Evolutionary conservation across 331 rosid species (phyloP).

Genomic region (Phaseolus coccineus): DNA sequence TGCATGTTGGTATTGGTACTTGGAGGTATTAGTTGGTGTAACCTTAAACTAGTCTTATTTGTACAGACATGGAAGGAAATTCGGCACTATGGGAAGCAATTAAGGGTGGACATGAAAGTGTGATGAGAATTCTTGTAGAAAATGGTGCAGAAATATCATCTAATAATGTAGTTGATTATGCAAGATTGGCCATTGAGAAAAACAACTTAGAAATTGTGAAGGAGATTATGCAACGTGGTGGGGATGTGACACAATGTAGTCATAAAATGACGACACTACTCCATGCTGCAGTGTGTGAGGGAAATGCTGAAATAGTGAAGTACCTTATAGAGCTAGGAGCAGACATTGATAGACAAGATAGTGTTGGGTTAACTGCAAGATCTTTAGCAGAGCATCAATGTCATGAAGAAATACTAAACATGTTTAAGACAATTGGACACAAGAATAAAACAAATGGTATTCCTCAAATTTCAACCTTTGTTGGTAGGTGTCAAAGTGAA

Average conservation of each 20-base stretch:
- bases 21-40: neutral
- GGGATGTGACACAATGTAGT: constrained; percentile 49
- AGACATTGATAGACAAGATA: constrained; percentile 53
- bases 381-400: constrained; percentile 68
- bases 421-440: constrained; percentile 42
- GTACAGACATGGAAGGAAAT: constrained; percentile 63
- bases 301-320: constrained; percentile 56
- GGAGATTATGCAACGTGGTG: constrained; percentile 46
- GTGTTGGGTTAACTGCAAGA: constrained; percentile 65
- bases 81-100: constrained; percentile 72
- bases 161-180: constrained; percentile 44
- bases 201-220: constrained; percentile 57
- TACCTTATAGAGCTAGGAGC: constrained; percentile 68
- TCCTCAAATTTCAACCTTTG: constrained; percentile 12
- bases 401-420: constrained; percentile 56
- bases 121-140: constrained; percentile 56
- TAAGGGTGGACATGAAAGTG: constrained; percentile 46
- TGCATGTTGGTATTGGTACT: neutral
- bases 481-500: constrained; percentile 56
- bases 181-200: constrained; percentile 59
- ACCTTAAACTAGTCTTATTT: neutral
- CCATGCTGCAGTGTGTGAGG: constrained; percentile 69
- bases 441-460: neutral
- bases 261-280: constrained; percentile 61
- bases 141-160: constrained; percentile 60